phyloP scores from a whole-genome alignment of 2,329 filamentous ascomycete genomes.

The Venturiaceae sp. region DNA sequence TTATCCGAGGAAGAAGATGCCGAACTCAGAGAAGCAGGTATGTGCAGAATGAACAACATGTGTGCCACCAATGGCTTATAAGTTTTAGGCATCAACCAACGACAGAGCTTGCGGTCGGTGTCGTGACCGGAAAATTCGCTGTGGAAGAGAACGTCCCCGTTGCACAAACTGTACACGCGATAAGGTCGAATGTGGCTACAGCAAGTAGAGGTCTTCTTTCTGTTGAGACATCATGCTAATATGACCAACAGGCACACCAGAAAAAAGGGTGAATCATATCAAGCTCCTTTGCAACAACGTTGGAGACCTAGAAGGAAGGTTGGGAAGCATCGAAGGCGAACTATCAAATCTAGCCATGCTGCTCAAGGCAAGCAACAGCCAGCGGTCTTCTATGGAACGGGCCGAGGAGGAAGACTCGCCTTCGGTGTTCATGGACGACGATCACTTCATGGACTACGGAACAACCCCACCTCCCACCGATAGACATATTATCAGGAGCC shows the following conservation, averaged over 20 bases:
- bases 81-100: constrained; percentile 1
- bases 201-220: too few species aligned
- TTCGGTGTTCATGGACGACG: neutral
- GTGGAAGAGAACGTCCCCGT: constrained; percentile 11
- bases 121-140: constrained; percentile 13
- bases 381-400: neutral
- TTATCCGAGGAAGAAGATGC: neutral
- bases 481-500: neutral
- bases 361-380: neutral
- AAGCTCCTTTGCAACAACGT: constrained; percentile 12
- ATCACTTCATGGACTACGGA: neutral
- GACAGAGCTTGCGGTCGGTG: constrained; percentile 12
- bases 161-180: constrained; percentile 13
- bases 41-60: neutral
- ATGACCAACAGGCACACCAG: too few species aligned
- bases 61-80: neutral
- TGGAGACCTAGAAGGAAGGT: constrained; percentile 7
- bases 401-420: neutral
- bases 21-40: neutral
- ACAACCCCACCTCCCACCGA: neutral
- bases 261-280: constrained; percentile 9
- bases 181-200: constrained; percentile 7
- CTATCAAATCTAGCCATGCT: constrained; percentile 3
- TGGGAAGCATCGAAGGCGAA: constrained; percentile 10
- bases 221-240: too few species aligned